Conservation (phyloP, 129 eudicot genomes). For the Flaveria robusta region DNA sequence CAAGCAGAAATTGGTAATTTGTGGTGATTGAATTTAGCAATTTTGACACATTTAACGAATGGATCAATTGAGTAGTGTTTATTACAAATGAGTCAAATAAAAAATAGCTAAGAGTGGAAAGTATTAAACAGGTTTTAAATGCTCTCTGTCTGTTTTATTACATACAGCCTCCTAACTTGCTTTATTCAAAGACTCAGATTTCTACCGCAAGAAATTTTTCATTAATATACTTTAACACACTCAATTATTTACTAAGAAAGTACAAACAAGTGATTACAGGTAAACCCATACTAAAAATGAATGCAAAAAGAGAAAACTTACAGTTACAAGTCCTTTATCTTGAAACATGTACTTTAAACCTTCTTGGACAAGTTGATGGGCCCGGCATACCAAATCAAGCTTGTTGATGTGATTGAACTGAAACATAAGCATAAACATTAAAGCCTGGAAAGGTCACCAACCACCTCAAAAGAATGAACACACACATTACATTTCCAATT, state of each 20-base stretch:
- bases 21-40: background rate
- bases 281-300: background rate
- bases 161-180: background rate
- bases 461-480: background rate
- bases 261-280: background rate
- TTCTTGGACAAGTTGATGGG: slow-evolving; percentile 99
- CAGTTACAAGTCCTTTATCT: slow-evolving; percentile 98
- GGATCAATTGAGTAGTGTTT: background rate
- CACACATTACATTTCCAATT: background rate
- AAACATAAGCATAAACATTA: slow-evolving; percentile 19
- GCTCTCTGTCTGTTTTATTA: background rate
- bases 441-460: background rate
- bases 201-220: background rate
- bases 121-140: background rate
- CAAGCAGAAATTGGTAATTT: slow-evolving; percentile 3
- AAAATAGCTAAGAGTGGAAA: background rate
- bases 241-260: background rate
- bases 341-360: slow-evolving; percentile 99
- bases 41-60: background rate
- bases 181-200: slow-evolving; percentile 4
- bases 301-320: slow-evolving; percentile 44
- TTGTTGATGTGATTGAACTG: slow-evolving; percentile 96
- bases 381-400: slow-evolving; percentile 96
- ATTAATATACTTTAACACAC: background rate
- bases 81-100: background rate